Evolutionary conservation across 2,329 filamentous ascomycete genomes (phyloP), one percentile per base, ranked within the genome.

Genomic region (Diaporthe aspalathi): DNA sequence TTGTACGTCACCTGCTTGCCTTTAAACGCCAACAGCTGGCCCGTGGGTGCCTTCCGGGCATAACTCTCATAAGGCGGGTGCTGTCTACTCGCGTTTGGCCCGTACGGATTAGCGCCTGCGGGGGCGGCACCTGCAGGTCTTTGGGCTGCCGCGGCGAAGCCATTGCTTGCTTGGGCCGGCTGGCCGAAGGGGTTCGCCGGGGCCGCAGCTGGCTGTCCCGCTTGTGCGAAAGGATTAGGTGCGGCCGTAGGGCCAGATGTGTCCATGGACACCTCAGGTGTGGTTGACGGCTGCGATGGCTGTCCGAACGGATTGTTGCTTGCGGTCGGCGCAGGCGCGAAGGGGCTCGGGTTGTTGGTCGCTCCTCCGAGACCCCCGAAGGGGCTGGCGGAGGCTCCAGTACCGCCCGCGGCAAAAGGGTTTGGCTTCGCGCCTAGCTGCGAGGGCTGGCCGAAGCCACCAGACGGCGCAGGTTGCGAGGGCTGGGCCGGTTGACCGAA

Each of bases 361-460:
- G 65, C 57, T 49, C 68, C 49, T 9, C 45, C 72, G 3, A 66
- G 32, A 17, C 57, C 53, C 27, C 74, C 74, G 68, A 81, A 80
- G 3, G 78, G 74, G 35, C 70, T 79, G 65, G 67, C 56, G 70
- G 56, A 50, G 60, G 45, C 14, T 1, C 49, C 67, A 40, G 70
- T 11, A 16, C 43, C 53, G 22, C 63, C 63, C 47, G 73, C 24
- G 24, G 62, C 68, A 27, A 82, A 81, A 0, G 77, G 76, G 68
- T 77, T 83, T 45, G 77, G 72, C 43, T 75, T 75, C 62, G 80
- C 77, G 24, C 81, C 82, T n/a, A 81, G 68, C 56, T 77, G 70
- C 60, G 82, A 76, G 50, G 81, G 75, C 68, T 83, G 79, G 7
- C 80, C 83, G 65, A 84, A 84, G 2, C 56, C 67, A 32, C 67